A percentile compares a stretch with the other conserved stretches of the same genome.
These are phyloP conservation scores for Rhizopus microsporus DNA, from an alignment of 371 early-diverging fungal species.

Conservation along the genomic window DNA sequence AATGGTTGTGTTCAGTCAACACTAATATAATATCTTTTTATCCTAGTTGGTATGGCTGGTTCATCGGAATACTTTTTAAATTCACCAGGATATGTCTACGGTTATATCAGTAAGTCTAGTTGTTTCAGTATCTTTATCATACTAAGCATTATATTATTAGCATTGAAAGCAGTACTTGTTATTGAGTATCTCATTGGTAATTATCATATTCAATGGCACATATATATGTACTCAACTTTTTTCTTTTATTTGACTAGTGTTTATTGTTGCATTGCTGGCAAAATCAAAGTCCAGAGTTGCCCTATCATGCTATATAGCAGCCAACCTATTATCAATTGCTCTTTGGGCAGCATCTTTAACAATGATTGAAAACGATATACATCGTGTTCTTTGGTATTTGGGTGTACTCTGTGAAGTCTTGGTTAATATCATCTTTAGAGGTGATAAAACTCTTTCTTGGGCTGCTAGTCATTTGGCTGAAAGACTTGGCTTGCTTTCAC, in stretches of 20 bases:
- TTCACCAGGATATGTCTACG: conserved; percentile 49
- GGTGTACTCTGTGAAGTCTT: conserved; percentile 51
- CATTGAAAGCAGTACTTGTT: conserved; percentile 50
- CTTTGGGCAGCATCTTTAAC: conserved; percentile 53
- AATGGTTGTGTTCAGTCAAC: background rate
- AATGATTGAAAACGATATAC: conserved; percentile 41
- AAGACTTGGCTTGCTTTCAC: conserved; percentile 54
- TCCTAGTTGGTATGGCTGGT: conserved; percentile 51
- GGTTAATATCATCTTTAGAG: conserved; percentile 51
- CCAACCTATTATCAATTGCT: conserved; percentile 54
- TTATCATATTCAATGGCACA: background rate
- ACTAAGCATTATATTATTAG: conserved; percentile 7
- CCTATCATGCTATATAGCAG: conserved; percentile 42
- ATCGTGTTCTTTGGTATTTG: conserved; percentile 56
- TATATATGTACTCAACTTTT: background rate
- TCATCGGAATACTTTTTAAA: conserved; percentile 50
- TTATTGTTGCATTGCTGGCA: conserved; percentile 43
- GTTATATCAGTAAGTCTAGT: conserved; percentile 44
- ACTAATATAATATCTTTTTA: background rate
- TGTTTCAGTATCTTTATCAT: background rate
- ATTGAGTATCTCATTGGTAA: conserved; percentile 61
- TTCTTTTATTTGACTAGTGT: conserved; percentile 21
- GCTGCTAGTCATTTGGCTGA: conserved; percentile 65
- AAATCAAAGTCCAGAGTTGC: conserved; percentile 48
- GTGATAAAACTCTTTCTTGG: conserved; percentile 55